Percentiles rank a stretch among this genome's conserved stretches.
Evolutionary conservation across 2,329 filamentous ascomycete species (phyloP).

Genomic region (Phyllosticta citribraziliensis): DNA sequence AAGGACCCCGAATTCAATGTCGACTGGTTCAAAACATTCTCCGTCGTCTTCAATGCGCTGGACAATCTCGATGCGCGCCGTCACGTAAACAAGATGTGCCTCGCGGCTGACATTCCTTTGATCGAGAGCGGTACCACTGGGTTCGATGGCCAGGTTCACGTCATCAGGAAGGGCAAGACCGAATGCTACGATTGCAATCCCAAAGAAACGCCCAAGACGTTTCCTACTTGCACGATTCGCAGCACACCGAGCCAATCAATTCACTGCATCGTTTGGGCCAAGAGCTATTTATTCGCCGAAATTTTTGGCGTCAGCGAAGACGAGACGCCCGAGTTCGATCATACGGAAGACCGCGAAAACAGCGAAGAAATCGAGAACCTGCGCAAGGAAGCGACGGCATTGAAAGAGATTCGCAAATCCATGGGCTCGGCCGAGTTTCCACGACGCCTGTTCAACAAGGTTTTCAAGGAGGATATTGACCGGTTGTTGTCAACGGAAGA

Average conservation of each 20-base stretch:
- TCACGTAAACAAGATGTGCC: conserved; percentile 95
- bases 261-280: conserved; percentile 97
- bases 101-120: conserved; percentile 80
- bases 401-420: conserved; percentile 72
- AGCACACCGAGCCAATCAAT: conserved; percentile 95
- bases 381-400: conserved; percentile 68
- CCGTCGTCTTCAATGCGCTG: conserved; percentile 88
- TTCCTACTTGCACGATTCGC: conserved; percentile 93
- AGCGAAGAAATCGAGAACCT: conserved; percentile 81
- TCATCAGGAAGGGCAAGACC: conserved; percentile 83
- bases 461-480: conserved; percentile 77
- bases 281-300: conserved; percentile 91
- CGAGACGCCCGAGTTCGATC: conserved; percentile 67
- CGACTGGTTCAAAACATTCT: conserved; percentile 76
- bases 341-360: conserved; percentile 73
- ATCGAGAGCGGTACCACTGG: conserved; percentile 96
- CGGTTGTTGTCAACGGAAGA: conserved; percentile 80
- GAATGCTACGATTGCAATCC: conserved; percentile 93
- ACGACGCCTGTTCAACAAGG: conserved; percentile 79
- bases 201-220: conserved; percentile 85
- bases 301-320: conserved; percentile 90
- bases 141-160: conserved; percentile 95
- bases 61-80: conserved; percentile 90
- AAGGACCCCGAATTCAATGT: conserved; percentile 81
- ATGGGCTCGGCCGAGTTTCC: conserved; percentile 72